Percentiles rank a stretch among this genome's conserved stretches.
These are phyloP conservation scores for Haplosporangium sp. DNA, from an alignment of 371 early-diverging fungal genomes.

Conservation along the genomic window DNA sequence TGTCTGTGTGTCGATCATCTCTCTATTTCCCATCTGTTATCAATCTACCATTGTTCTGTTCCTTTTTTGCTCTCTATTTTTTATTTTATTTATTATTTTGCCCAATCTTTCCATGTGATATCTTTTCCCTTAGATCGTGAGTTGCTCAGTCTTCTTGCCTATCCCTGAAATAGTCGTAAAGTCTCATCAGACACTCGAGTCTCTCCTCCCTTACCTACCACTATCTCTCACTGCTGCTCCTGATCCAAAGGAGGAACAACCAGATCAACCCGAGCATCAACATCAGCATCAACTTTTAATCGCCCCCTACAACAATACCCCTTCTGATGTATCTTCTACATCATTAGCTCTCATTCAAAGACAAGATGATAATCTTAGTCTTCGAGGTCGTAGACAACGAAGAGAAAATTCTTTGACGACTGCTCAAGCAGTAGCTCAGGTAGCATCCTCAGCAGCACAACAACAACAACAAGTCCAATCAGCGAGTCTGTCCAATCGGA, in stretches of 20 bases:
- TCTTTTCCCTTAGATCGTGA: conserved; percentile 20
- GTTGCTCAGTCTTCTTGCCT: conserved; percentile 48
- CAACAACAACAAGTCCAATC: background rate
- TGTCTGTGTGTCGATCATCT: too few relatives aligned
- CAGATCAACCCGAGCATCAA: conserved; percentile 10
- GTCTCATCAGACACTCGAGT: conserved; percentile 48
- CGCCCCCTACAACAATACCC: background rate
- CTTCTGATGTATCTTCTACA: background rate
- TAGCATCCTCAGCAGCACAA: conserved; percentile 2
- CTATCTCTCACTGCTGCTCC: conserved; percentile 22
- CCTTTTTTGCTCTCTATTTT: too few relatives aligned
- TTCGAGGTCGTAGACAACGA: background rate
- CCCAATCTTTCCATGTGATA: conserved; percentile 4
- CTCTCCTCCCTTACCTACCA: conserved; percentile 33
- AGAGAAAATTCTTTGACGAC: background rate
- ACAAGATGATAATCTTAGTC: background rate
- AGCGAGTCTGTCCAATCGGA: conserved; percentile 13
- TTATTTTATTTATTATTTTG: background rate
- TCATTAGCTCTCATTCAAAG: conserved; percentile 7
- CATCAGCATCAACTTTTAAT: background rate
- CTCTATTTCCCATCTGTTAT: too few relatives aligned
- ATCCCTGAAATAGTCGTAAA: conserved; percentile 41
- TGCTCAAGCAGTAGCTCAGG: too few relatives aligned
- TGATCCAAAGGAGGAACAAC: conserved; percentile 6
- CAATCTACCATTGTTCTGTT: too few relatives aligned